These are phyloP conservation scores for Citrus sinensis DNA, from an alignment of 345 rosid genomes.

Conservation along the genomic window DNA sequence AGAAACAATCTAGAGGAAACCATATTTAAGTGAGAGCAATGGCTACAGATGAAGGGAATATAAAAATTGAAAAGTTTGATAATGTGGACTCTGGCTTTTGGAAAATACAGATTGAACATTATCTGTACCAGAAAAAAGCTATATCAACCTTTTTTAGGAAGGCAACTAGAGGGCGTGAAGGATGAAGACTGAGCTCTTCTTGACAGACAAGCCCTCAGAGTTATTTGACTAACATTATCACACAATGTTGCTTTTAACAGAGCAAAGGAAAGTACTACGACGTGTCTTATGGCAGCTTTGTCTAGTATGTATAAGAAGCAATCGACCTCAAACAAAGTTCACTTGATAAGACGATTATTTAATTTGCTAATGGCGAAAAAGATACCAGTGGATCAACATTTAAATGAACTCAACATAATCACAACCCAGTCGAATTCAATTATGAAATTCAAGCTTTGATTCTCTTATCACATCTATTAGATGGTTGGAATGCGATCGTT, in stretches of 20 bases:
- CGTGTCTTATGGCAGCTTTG: background rate
- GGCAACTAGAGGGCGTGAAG: too few species aligned
- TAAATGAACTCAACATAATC: background rate
- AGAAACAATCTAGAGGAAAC: background rate
- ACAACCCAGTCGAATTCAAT: background rate
- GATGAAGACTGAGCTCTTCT: background rate
- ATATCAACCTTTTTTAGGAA: background rate
- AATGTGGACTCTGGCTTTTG: background rate
- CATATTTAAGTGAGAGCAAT: background rate
- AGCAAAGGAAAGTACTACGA: background rate
- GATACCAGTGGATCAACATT: too few species aligned
- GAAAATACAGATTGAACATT: background rate
- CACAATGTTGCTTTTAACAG: background rate
- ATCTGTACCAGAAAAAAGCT: background rate
- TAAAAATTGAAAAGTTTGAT: background rate
- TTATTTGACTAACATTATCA: background rate
- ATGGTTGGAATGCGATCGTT: background rate
- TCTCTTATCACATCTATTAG: background rate
- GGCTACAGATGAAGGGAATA: background rate
- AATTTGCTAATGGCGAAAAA: background rate
- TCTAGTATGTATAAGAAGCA: background rate
- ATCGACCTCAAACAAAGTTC: background rate
- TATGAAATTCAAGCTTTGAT: background rate
- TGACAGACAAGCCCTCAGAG: background rate
- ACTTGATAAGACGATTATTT: background rate